phyloP scores from a whole-genome alignment of 306 rosid genomes.

The Cotoneaster glaucophyllus region DNA sequence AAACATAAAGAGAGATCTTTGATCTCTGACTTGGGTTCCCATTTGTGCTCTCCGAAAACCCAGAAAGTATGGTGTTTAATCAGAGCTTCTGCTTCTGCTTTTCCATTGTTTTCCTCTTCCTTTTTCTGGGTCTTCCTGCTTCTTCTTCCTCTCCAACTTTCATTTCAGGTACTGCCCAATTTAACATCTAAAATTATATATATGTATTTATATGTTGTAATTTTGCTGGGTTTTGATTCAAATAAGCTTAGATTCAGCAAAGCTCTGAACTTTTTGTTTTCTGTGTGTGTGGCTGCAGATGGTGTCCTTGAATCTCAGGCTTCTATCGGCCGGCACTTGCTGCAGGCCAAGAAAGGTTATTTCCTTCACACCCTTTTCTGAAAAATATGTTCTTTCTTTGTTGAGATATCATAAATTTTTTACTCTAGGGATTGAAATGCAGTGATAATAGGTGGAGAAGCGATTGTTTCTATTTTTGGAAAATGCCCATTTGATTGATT shows the following conservation, averaged over 20 bases:
- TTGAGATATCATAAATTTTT: neutral
- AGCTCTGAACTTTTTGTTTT: neutral
- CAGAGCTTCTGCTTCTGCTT: constrained; percentile 27
- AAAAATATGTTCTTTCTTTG: neutral
- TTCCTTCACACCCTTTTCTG: constrained; percentile 1
- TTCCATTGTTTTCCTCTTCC: constrained; percentile 29
- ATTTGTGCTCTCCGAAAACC: neutral
- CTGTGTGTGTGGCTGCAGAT: constrained; percentile 39
- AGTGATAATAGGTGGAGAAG: constrained; percentile 17
- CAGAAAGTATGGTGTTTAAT: constrained; percentile 35
- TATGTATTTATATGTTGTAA: neutral
- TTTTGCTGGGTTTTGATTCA: neutral
- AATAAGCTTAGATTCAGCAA: neutral
- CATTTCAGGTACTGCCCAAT: constrained; percentile 41
- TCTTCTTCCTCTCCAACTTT: constrained; percentile 47
- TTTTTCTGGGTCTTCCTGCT: constrained; percentile 30
- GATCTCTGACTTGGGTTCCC: neutral
- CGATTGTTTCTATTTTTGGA: neutral
- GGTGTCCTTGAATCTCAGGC: constrained; percentile 34
- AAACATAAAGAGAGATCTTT: neutral
- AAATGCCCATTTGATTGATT: neutral
- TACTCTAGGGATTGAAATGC: neutral
- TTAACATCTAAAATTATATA: neutral
- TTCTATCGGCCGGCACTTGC: constrained; percentile 59
- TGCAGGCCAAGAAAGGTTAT: constrained; percentile 73